phyloP scores from a whole-genome alignment of 2,329 filamentous ascomycete species.

The Neonectria punicea region DNA sequence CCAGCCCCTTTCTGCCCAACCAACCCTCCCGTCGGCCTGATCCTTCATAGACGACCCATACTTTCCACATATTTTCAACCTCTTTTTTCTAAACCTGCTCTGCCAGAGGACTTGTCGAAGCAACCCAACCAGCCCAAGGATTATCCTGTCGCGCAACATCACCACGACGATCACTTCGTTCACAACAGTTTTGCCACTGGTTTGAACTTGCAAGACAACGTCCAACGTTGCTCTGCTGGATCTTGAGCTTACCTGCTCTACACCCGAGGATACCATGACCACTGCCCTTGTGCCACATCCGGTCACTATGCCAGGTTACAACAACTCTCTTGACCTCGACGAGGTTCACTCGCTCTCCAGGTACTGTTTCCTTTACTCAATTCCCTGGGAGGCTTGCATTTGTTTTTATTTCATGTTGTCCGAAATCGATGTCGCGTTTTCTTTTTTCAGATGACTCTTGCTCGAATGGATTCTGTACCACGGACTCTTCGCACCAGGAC shows the following conservation, averaged over 20 bases:
- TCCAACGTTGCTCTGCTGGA: constrained; percentile 44
- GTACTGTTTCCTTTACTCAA: constrained; percentile 65
- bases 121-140: constrained; percentile 41
- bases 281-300: constrained; percentile 58
- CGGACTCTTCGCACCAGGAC: constrained; percentile 30
- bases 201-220: constrained; percentile 43
- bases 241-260: constrained; percentile 45
- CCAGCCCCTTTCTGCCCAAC: constrained; percentile 53
- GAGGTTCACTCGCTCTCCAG: constrained; percentile 70
- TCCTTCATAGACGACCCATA: constrained; percentile 39
- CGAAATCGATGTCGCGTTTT: constrained; percentile 43
- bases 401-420: constrained; percentile 47
- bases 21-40: constrained; percentile 36
- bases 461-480: constrained; percentile 31
- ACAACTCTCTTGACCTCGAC: constrained; percentile 63
- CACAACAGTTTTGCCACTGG: constrained; percentile 42
- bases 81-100: constrained; percentile 34
- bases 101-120: constrained; percentile 32
- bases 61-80: constrained; percentile 37
- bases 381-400: constrained; percentile 56
- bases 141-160: constrained; percentile 44
- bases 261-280: constrained; percentile 59
- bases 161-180: constrained; percentile 39
- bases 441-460: constrained; percentile 42
- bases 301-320: constrained; percentile 65